Evolutionary conservation across 108 stramenopile genomes (phyloP).

Genomic region (Skeletonema costatum): DNA sequence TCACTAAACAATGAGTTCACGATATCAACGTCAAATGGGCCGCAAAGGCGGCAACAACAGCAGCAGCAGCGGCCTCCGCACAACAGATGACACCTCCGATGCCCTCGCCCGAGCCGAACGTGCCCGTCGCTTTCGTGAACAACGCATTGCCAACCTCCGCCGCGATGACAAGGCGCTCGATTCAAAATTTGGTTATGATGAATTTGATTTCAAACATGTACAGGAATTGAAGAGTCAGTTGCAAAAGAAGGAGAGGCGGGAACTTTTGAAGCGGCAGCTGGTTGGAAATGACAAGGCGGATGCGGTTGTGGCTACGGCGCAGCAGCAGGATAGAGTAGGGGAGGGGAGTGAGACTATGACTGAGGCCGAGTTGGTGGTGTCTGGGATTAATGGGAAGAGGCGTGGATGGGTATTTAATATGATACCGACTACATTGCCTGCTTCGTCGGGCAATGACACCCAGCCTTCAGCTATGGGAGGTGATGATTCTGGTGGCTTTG

Average conservation of each 20-base stretch:
- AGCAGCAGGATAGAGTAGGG: conserved; percentile 11
- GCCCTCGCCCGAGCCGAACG: conserved; percentile 32
- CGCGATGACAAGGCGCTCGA: conserved; percentile 57
- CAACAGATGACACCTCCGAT: conserved; percentile 21
- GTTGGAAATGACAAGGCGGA: background rate
- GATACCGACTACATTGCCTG: conserved; percentile 80
- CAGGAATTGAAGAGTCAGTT: conserved; percentile 3
- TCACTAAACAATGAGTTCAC: conserved; percentile 24
- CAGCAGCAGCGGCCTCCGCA: conserved; percentile 17
- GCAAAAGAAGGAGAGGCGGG: conserved; percentile 3
- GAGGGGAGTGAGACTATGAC: conserved; percentile 45
- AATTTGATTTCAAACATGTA: conserved; percentile 45
- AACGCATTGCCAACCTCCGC: conserved; percentile 30
- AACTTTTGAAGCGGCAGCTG: conserved; percentile 1
- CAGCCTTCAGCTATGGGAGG: background rate
- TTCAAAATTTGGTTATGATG: conserved; percentile 62
- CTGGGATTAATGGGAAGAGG: conserved; percentile 19
- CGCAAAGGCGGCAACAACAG: conserved; percentile 3
- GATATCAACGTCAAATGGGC: conserved; percentile 78
- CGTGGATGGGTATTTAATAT: conserved; percentile 94
- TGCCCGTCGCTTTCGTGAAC: conserved; percentile 38
- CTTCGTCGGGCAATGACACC: conserved; percentile 18
- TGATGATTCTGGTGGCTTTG: conserved; percentile 9
- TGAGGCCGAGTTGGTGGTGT: conserved; percentile 34
- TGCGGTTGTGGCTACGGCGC: conserved; percentile 2